Percentiles rank a stretch among this genome's conserved stretches.
Conservation (phyloP, 1,139 yeast species). For the Candida sp. region DNA sequence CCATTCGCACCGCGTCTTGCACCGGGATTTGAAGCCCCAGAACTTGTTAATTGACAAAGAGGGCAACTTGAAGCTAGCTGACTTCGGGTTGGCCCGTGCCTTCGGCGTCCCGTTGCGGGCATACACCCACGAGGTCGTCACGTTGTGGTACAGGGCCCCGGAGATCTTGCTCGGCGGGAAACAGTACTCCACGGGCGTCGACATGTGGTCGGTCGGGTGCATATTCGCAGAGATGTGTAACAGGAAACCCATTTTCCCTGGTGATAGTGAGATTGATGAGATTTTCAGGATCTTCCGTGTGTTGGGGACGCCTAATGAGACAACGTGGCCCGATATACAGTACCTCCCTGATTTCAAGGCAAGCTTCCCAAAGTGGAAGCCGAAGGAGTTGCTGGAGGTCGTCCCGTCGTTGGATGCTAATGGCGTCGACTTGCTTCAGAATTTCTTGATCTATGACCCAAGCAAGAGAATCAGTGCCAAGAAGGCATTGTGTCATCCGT, state of each 20-base stretch:
- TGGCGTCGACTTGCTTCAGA: slow-evolving; percentile 84
- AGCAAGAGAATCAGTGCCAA: slow-evolving; percentile 94
- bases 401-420: slow-evolving; percentile 84
- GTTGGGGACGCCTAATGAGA: slow-evolving; percentile 95
- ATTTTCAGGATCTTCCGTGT: slow-evolving; percentile 93
- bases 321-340: slow-evolving; percentile 95
- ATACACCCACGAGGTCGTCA: slow-evolving; percentile 97
- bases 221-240: slow-evolving; percentile 99
- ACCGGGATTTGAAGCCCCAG: slow-evolving; percentile 97
- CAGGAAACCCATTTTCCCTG: slow-evolving; percentile 94
- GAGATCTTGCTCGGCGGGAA: slow-evolving; percentile 96
- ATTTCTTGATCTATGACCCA: slow-evolving; percentile 89
- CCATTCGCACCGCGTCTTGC: slow-evolving; percentile 94
- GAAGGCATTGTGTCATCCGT: slow-evolving; percentile 89
- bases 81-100: slow-evolving; percentile 96
- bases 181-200: slow-evolving; percentile 98
- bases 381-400: slow-evolving; percentile 67
- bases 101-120: slow-evolving; percentile 97
- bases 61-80: slow-evolving; percentile 95
- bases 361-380: slow-evolving; percentile 95
- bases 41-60: slow-evolving; percentile 92
- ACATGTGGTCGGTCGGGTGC: slow-evolving; percentile 99
- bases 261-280: slow-evolving; percentile 98
- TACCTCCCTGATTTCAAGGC: slow-evolving; percentile 94
- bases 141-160: slow-evolving; percentile 98